Conservation (phyloP, 805 yeast species). For the Sungouiella blattae region DNA sequence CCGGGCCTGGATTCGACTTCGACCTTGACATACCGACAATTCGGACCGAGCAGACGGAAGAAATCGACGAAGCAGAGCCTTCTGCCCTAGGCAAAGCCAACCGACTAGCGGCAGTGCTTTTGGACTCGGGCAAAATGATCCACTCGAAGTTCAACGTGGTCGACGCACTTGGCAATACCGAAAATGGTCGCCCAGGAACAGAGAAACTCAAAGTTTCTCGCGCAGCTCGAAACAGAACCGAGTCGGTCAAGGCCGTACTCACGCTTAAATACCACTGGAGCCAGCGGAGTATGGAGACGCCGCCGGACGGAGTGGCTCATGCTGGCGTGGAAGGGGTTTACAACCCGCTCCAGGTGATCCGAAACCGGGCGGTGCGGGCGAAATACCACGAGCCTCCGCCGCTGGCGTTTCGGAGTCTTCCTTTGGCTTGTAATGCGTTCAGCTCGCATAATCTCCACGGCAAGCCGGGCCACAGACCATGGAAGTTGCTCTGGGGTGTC, state of each 20-base stretch:
- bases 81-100: neutral
- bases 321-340: slow-evolving; percentile 63
- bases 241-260: slow-evolving; percentile 45
- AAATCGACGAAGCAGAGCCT: neutral
- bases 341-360: slow-evolving; percentile 79
- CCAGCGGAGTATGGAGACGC: slow-evolving; percentile 36
- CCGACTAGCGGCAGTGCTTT: slow-evolving; percentile 14
- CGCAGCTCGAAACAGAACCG: slow-evolving; percentile 44
- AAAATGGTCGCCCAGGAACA: neutral
- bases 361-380: slow-evolving; percentile 62
- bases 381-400: slow-evolving; percentile 47
- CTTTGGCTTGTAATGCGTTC: slow-evolving; percentile 65
- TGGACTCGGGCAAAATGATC: slow-evolving; percentile 7
- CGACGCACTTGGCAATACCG: slow-evolving; percentile 4
- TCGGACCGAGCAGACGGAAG: neutral
- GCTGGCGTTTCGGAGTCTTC: slow-evolving; percentile 45
- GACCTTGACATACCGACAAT: neutral
- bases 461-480: slow-evolving; percentile 25
- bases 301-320: slow-evolving; percentile 22
- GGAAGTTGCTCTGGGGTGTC: slow-evolving; percentile 60
- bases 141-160: slow-evolving; percentile 13
- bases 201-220: slow-evolving; percentile 21
- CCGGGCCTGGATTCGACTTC: neutral
- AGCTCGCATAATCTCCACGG: slow-evolving; percentile 31
- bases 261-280: slow-evolving; percentile 49